Base-by-base conservation (phyloP, 768 basidiomycete genomes). In the Lentinula guzmanii region DNA sequence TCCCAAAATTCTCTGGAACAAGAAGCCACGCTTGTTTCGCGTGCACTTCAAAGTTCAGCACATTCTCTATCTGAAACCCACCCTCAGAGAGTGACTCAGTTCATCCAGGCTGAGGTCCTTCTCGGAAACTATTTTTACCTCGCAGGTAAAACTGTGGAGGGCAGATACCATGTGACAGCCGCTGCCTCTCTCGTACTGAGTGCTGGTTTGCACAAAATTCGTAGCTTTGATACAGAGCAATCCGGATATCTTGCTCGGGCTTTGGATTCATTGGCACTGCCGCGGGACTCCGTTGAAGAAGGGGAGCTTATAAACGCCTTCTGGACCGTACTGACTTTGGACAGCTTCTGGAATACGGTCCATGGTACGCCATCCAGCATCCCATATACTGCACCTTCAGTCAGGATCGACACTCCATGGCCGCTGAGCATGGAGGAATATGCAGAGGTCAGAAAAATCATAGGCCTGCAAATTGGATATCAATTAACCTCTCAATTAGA, bases 291-390 rank as follows among this genome's bases (percentile, higher is more conserved):
- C 0, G 76, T 83, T n/a, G 86, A 86, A 63, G 85, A 87, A 67
- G 86, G 82, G 16, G 86, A 88, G 66, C 78, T 84, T 37, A 86
- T 88, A 62, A 83, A 83, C 60, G 83, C 79, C 0, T 88, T 89
- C 68, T 89, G 87, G 87, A 74, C 81, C 0, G 83, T 83, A 4
- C 79, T 83, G 63, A 72, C 75, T 52, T 74, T 87, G 61, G 85
- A 87, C 70, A 82, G 78, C 42, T 78, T 74, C 61, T 82, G 79
- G 79, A 70, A 76, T 18, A 75, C 79, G 10, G 73, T 74, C 2
- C 74, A 78, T 33, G 78, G 77, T 34, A 73, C 75, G 2, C 76
- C 80, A 9, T 75, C 78, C 0, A 76, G 72, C 4, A 73, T 82
- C 42, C 72, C 77, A 21, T 76, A 79, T 53, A 72, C 74, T 56